Conservation (phyloP, 345 rosid species). For the Kernera saxatilis region DNA sequence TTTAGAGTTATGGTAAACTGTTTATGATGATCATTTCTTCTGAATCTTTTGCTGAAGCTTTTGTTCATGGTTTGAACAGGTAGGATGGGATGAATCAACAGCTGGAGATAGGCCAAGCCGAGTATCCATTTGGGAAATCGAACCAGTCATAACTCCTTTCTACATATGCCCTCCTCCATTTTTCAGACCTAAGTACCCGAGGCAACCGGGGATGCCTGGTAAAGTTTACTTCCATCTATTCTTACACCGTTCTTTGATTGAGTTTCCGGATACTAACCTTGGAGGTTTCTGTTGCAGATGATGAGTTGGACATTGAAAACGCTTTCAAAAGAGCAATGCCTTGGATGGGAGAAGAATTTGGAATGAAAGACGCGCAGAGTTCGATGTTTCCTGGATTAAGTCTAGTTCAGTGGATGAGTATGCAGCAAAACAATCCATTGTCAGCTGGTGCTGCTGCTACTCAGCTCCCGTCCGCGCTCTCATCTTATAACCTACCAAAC, state of each 20-base stretch:
- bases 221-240: background rate
- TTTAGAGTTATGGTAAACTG: background rate
- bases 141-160: slow-evolving; percentile 90
- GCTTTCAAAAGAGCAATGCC: slow-evolving; percentile 93
- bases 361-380: slow-evolving; percentile 73
- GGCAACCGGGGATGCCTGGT: slow-evolving; percentile 91
- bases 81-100: slow-evolving; percentile 98
- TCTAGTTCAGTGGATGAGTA: slow-evolving; percentile 97
- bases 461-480: slow-evolving; percentile 57
- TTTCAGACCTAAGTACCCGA: slow-evolving; percentile 84
- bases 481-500: slow-evolving; percentile 51
- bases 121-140: slow-evolving; percentile 93
- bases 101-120: slow-evolving; percentile 85
- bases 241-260: background rate
- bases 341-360: slow-evolving; percentile 94
- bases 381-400: slow-evolving; percentile 86
- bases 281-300: slow-evolving; percentile 50
- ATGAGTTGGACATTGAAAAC: slow-evolving; percentile 75
- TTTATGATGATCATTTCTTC: background rate
- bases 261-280: slow-evolving; percentile 12
- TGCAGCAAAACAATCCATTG: slow-evolving; percentile 65
- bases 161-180: slow-evolving; percentile 97
- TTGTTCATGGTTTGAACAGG: slow-evolving; percentile 42
- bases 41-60: slow-evolving; percentile 6
- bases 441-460: slow-evolving; percentile 26